Conservation (phyloP, 2,329 filamentous ascomycete genomes). For the Neurospora sp. region DNA sequence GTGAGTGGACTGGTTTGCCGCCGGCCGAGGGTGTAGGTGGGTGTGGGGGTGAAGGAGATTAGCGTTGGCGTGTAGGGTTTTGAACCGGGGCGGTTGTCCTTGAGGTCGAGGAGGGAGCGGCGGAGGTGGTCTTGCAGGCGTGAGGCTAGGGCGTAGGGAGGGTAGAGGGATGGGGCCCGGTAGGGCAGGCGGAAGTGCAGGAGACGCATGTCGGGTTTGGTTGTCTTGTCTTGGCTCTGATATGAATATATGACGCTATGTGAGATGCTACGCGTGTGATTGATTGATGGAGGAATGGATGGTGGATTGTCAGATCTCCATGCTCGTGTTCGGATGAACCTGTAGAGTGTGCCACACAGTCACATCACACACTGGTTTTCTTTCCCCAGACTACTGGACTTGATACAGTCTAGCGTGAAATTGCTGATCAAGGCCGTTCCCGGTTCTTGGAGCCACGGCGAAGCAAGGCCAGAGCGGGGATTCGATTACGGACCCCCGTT, state of each 20-base stretch:
- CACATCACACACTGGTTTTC: background rate
- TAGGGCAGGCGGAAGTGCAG: slow-evolving; percentile 29
- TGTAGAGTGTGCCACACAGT: background rate
- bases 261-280: background rate
- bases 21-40: slow-evolving; percentile 84
- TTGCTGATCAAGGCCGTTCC: background rate
- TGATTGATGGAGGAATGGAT: background rate
- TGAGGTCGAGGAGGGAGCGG: slow-evolving; percentile 40
- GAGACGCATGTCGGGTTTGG: slow-evolving; percentile 19
- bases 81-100: slow-evolving; percentile 9
- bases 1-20: slow-evolving; percentile 53
- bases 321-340: background rate
- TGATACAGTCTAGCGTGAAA: background rate
- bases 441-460: background rate
- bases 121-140: slow-evolving; percentile 29
- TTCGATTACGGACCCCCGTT: background rate
- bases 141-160: slow-evolving; percentile 27
- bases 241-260: background rate
- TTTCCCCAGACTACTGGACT: background rate
- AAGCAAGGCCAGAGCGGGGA: background rate
- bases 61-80: slow-evolving; percentile 46
- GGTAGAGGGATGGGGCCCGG: slow-evolving; percentile 18
- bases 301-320: background rate
- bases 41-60: slow-evolving; percentile 71
- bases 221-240: no score